A percentile compares a stretch with the other conserved stretches of the same genome.
Conservation (phyloP, 2,329 filamentous ascomycete genomes). For the Nannizzia gypsea region DNA sequence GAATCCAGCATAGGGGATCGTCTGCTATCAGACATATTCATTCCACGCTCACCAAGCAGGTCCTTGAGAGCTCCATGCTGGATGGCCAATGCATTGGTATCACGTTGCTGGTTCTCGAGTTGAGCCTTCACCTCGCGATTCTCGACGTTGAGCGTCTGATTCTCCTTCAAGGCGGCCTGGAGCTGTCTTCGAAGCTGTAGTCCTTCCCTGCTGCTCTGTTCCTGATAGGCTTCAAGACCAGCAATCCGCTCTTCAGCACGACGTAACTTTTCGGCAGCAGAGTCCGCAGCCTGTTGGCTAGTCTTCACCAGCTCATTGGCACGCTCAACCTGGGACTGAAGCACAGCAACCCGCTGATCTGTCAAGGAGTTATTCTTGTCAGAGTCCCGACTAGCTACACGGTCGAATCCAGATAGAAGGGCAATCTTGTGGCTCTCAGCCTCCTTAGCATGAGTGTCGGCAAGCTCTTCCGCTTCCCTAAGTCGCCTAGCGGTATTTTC, state of each 20-base stretch:
- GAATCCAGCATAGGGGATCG: slow-evolving; percentile 62
- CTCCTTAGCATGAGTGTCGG: slow-evolving; percentile 76
- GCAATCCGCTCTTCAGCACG: slow-evolving; percentile 94
- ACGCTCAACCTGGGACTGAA: slow-evolving; percentile 67
- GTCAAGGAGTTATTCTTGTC: slow-evolving; percentile 37
- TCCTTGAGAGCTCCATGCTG: slow-evolving; percentile 91
- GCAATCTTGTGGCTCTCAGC: slow-evolving; percentile 74
- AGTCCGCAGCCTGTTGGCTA: slow-evolving; percentile 79
- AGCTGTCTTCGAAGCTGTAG: slow-evolving; percentile 81
- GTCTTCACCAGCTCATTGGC: slow-evolving; percentile 73
- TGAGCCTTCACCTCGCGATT: slow-evolving; percentile 74
- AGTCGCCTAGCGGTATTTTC: slow-evolving; percentile 61
- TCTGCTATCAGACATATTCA: slow-evolving; percentile 59
- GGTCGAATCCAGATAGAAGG: slow-evolving; percentile 70
- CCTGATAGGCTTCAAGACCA: slow-evolving; percentile 90
- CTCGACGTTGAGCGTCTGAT: slow-evolving; percentile 65
- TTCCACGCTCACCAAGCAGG: slow-evolving; percentile 76
- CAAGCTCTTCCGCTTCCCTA: slow-evolving; percentile 75
- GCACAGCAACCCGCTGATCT: slow-evolving; percentile 51
- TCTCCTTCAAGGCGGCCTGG: slow-evolving; percentile 70
- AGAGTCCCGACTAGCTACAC: slow-evolving; percentile 43
- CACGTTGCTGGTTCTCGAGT: slow-evolving; percentile 74
- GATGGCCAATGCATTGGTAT: slow-evolving; percentile 84
- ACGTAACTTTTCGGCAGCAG: slow-evolving; percentile 75
- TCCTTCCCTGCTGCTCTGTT: slow-evolving; percentile 88